Percentiles rank a stretch among this genome's conserved stretches.
Evolutionary conservation across 768 basidiomycete species (phyloP).

Genomic region (Punctularia strigosozonata): DNA sequence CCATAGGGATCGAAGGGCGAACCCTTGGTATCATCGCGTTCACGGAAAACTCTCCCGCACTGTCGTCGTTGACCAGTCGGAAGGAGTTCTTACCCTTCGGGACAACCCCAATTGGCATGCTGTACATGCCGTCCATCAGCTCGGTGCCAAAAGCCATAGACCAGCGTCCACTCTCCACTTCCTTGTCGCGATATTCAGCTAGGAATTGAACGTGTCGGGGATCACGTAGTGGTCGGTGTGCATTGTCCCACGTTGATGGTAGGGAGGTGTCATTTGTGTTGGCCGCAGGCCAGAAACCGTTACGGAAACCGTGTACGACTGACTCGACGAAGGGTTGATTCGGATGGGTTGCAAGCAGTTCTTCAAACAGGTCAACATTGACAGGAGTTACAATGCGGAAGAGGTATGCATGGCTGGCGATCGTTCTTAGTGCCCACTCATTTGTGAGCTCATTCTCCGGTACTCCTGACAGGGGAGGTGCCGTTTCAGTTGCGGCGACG

Average conservation of each 20-base stretch:
- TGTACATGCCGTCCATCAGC: slow-evolving; percentile 17
- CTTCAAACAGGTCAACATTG: slow-evolving; percentile 19
- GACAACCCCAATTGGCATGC: slow-evolving; percentile 14
- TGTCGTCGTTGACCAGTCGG: slow-evolving; percentile 21
- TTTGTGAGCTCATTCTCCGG: slow-evolving; percentile 9
- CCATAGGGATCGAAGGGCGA: no score
- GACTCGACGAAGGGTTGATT: slow-evolving; percentile 26
- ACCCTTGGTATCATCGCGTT: slow-evolving; percentile 20
- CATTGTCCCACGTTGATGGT: slow-evolving; percentile 8
- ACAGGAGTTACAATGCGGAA: slow-evolving; percentile 28
- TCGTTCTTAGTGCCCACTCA: slow-evolving; percentile 9
- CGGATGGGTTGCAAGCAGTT: slow-evolving; percentile 20
- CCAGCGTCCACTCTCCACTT: slow-evolving; percentile 9
- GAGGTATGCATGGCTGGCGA: slow-evolving; percentile 14
- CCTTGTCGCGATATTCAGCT: slow-evolving; percentile 7
- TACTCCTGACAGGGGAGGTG: slow-evolving; percentile 7
- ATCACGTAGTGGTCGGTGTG: not conserved
- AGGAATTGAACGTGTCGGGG: slow-evolving; percentile 8
- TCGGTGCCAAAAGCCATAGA: slow-evolving; percentile 16
- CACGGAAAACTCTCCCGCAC: slow-evolving; percentile 14
- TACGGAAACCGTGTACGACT: slow-evolving; percentile 15
- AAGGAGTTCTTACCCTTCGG: slow-evolving; percentile 17
- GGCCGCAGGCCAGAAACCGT: slow-evolving; percentile 36
- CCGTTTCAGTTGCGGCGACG: slow-evolving; percentile 5
- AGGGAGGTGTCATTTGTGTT: slow-evolving; percentile 7